A percentile compares a stretch with the other conserved stretches of the same genome.
These are phyloP conservation scores for Curvularia eragrostidis DNA, from an alignment of 2,329 filamentous ascomycete genomes.

Conservation along the genomic window DNA sequence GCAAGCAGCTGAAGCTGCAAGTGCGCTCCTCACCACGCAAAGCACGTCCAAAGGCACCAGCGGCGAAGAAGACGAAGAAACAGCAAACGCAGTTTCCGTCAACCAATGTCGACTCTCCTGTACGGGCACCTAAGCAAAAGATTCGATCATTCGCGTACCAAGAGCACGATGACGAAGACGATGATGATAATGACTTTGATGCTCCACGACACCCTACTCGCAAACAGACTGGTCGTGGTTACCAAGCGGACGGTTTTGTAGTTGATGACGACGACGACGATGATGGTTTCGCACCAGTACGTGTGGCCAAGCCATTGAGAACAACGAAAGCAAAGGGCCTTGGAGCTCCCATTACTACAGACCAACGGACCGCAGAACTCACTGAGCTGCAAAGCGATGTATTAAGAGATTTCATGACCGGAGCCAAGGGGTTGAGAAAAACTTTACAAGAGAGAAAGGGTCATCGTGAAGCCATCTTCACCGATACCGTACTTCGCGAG, in stretches of 20 bases:
- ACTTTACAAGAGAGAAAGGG: slow-evolving; percentile 66
- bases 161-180: slow-evolving; percentile 36
- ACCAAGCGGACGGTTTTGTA: slow-evolving; percentile 47
- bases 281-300: slow-evolving; percentile 57
- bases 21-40: slow-evolving; percentile 58
- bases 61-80: slow-evolving; percentile 35
- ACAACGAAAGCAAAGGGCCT: slow-evolving; percentile 50
- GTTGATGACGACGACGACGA: slow-evolving; percentile 45
- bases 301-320: slow-evolving; percentile 44
- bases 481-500: slow-evolving; percentile 70
- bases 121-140: slow-evolving; percentile 55
- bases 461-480: slow-evolving; percentile 68
- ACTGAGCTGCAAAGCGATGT: slow-evolving; percentile 67
- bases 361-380: slow-evolving; percentile 62
- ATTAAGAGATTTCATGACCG: slow-evolving; percentile 68
- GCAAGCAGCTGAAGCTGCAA: slow-evolving; percentile 57
- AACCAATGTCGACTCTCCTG: slow-evolving; percentile 71
- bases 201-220: slow-evolving; percentile 28
- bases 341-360: slow-evolving; percentile 66
- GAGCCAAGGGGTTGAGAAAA: slow-evolving; percentile 67
- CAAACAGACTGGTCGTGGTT: slow-evolving; percentile 41
- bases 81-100: slow-evolving; percentile 62
- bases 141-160: slow-evolving; percentile 38
- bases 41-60: slow-evolving; percentile 34
- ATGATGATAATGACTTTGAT: slow-evolving; percentile 34